Base-by-base conservation (phyloP, 768 basidiomycete species). In the Lactifluus pinguis region DNA sequence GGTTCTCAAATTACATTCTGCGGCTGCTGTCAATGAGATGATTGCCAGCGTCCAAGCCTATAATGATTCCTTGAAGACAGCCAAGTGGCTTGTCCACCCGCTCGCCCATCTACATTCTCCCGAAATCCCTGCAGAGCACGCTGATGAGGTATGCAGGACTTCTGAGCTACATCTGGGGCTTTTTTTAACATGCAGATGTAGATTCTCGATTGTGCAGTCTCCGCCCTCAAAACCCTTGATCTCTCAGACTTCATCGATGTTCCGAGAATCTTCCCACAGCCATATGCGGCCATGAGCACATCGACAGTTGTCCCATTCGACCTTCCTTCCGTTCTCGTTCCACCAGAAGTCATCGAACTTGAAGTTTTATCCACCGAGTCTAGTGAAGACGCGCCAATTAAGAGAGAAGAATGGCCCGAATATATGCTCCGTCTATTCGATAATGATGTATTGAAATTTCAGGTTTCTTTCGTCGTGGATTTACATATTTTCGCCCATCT, bases 341-440 rank as follows among this genome's bases (percentile, higher is more conserved):
- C 92, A 2, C 92, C 92, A 1, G 92, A 95, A 71, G 82, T 86
- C 25, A 87, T 92, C 32, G 92, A 93, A 65, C 77, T 90, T 9
- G 91, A 92, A 44, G 79, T 80, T 0, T 73, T 92, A 49, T 78
- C 85, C 0, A 78, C 80, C 0, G 87, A 90, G 53, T 77, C 83
- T 17, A 84, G 84, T 17, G 87, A 86, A 65, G 86, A 87, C 44
- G 80, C 84, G 0, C 82, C 81, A 64, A 79, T 87, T 30, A 88
- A 88, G 70, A 89, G 86, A 68, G 87, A 89, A 68, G 89, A 92
- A 65, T 89, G 89, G 84, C 86, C 88, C 0, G 83, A 86, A 61
- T 88, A 82, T 67, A 83, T 82, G 65, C 68, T 89, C 61, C 76
- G 79, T 39, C 70, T 91, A 14, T 92, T 92, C 68, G 82, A 87